Evolutionary conservation across 139 green algal genomes (phyloP).

Genomic region (Pleodorina starrii): DNA sequence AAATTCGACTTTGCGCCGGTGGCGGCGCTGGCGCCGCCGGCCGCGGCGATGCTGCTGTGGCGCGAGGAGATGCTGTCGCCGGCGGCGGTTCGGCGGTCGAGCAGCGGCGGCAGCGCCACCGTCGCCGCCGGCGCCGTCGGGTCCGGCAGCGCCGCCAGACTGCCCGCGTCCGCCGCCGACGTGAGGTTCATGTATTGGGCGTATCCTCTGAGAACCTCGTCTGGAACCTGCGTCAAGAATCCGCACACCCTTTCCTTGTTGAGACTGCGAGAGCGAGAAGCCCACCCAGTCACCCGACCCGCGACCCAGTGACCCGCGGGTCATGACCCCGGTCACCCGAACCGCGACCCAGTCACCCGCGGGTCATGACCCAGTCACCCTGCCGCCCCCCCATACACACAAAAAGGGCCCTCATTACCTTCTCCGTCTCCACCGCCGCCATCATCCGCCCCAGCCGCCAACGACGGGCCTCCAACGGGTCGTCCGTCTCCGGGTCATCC

Average conservation of each 20-base stretch:
- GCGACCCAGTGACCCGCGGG: too few relatives aligned
- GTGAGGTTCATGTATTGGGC: too few relatives aligned
- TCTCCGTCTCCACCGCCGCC: slow-evolving; percentile 32
- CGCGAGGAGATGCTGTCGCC: background rate
- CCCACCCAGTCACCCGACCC: too few relatives aligned
- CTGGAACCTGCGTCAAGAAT: background rate
- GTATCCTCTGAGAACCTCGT: background rate
- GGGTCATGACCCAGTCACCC: too few relatives aligned
- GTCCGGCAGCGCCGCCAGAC: background rate
- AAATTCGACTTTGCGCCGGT: background rate
- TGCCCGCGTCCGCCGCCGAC: too few relatives aligned
- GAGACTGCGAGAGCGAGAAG: too few relatives aligned
- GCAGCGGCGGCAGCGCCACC: background rate
- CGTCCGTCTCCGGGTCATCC: background rate
- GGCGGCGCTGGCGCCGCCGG: background rate
- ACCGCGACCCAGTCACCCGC: too few relatives aligned
- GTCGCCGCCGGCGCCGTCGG: background rate
- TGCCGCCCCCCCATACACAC: too few relatives aligned
- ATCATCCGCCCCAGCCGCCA: slow-evolving; percentile 26
- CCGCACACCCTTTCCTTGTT: too few relatives aligned
- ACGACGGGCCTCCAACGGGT: slow-evolving; percentile 29
- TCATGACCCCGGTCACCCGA: too few relatives aligned
- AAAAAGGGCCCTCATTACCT: too few relatives aligned
- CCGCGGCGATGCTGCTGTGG: background rate
- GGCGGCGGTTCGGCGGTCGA: background rate